Evolutionary conservation across 345 rosid species (phyloP).

Genomic region (sweet orange (Citrus sinensis)): DVS_A1.0 CM039165.1:772501-773000

Average conservation of each 20-base stretch:
- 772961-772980: neutral
- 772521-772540: too few species aligned
- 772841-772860: neutral
- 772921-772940: neutral
- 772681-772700: neutral
- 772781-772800: neutral
- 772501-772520: neutral
- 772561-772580: too few species aligned
- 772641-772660: too few species aligned
- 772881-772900: neutral
- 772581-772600: too few species aligned
- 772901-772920: neutral
- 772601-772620: too few species aligned
- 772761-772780: neutral
- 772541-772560: too few species aligned
- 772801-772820: neutral
- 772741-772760: neutral
- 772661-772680: neutral
- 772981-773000: slow-evolving; percentile 4
- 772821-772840: neutral
- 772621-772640: too few species aligned
- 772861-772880: neutral
- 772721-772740: neutral
- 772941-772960: neutral
- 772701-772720: neutral